Percentiles rank a stretch among this genome's conserved stretches.
Evolutionary conservation across 768 basidiomycete species (phyloP).

Genomic region (Cantharellus cinnabarinus): DNA sequence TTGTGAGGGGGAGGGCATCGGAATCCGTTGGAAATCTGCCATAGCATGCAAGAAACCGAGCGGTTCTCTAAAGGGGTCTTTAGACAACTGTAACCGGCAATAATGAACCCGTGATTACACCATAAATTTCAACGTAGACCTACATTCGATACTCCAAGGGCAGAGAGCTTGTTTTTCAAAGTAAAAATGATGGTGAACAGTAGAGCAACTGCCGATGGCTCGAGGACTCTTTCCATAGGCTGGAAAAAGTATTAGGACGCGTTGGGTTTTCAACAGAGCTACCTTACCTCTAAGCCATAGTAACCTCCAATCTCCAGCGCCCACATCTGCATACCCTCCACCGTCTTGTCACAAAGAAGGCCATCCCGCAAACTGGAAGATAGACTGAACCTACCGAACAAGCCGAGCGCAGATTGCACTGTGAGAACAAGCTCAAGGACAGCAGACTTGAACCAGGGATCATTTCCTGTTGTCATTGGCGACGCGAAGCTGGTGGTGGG

Average conservation of each 20-base stretch:
- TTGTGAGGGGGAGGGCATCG: conserved; percentile 9
- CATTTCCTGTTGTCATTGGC: not conserved
- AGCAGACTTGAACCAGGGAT: conserved; percentile 33
- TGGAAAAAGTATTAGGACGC: conserved; percentile 12
- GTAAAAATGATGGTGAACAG: conserved; percentile 49
- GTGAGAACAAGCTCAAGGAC: conserved; percentile 62
- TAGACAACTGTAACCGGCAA: conserved; percentile 26
- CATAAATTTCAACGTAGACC: conserved; percentile 8
- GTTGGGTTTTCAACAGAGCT: not conserved
- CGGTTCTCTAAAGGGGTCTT: conserved; percentile 64
- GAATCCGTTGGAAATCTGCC: conserved; percentile 14
- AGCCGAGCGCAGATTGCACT: conserved; percentile 45
- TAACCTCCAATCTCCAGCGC: conserved; percentile 39
- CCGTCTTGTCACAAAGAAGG: conserved; percentile 55
- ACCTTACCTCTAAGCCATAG: conserved; percentile 36
- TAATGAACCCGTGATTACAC: not conserved
- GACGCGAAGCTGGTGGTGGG: conserved; percentile 3
- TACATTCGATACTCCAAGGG: conserved; percentile 29
- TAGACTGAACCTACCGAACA: conserved; percentile 45
- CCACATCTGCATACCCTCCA: conserved; percentile 53
- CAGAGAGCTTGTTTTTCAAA: conserved; percentile 47
- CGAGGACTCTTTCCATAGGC: conserved; percentile 53
- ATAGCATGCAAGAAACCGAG: conserved; percentile 34
- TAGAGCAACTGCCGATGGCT: conserved; percentile 49
- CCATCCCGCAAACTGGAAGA: conserved; percentile 29